Base-by-base conservation (phyloP, 2,329 filamentous ascomycete genomes). In the Fusarium sp. region DNA sequence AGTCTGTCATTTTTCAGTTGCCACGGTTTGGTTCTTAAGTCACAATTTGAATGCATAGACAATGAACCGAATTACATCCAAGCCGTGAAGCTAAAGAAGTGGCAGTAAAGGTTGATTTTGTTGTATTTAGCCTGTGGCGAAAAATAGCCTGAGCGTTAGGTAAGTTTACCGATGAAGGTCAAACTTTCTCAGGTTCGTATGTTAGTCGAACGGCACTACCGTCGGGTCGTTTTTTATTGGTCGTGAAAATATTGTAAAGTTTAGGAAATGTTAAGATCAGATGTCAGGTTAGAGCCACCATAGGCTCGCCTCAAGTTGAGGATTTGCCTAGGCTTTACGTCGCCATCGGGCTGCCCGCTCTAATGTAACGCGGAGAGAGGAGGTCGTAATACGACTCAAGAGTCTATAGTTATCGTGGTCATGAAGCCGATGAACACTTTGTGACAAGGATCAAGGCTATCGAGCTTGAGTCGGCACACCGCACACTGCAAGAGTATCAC, bases 151-250 rank as follows among this genome's bases (percentile, higher is more conserved):
- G n/a, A 51, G 30, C 30, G 30, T 3, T 11, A 10, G 30, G 17
- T 24, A 35, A 20, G 22, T 35, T 51, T 5, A 15, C n/a, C 12
- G 12, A 18, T 51, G 10, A 24, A 20, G n/a, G 12, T 51, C 20
- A 35, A 20, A 20, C 6, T 35, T 5, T 20, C 6, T 5, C 4
- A 3, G 14, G 11, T 20, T 14, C 8, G 4, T 35, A 4, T 2
- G 4, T 24, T 4, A 24, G 4, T 20, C 17, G 12, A 35, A 6
- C 12, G 11, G 24, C 22, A 5, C 5, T 8, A 2, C 17, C 3
- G 6, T 35, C 30, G 30, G 48, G 17, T 20, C 48, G 13, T 51
- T 51, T 51, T 35, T 20, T 4, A 51, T 35, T 51, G 30, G 48
- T 4, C 9, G 1, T 8, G 20, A 20, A 20, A 8, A 20, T 8